Conservation (phyloP, 441 rosid species). For the Bruguiera hainesii region DNA sequence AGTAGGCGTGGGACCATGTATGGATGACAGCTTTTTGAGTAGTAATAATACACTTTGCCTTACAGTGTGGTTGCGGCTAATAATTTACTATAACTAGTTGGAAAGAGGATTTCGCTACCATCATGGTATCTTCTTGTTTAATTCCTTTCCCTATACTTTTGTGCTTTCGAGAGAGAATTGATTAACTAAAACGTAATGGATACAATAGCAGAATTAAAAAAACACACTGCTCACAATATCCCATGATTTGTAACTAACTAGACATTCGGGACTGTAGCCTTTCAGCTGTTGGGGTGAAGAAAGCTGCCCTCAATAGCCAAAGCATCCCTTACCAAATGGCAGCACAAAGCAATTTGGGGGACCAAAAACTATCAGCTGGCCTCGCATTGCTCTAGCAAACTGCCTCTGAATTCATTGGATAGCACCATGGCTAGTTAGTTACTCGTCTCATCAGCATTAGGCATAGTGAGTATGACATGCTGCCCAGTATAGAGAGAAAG, state of each 20-base stretch:
- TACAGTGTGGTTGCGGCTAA: slow-evolving; percentile 29
- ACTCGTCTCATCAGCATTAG: background rate
- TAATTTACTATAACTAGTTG: slow-evolving; percentile 23
- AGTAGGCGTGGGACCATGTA: slow-evolving; percentile 11
- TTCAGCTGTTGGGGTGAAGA: no score
- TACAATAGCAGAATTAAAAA: no score
- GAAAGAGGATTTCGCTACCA: slow-evolving; percentile 29
- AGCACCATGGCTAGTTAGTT: background rate
- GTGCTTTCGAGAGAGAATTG: background rate
- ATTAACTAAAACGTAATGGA: background rate
- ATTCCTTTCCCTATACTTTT: background rate
- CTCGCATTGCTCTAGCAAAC: background rate
- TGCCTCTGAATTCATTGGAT: background rate
- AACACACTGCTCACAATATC: no score
- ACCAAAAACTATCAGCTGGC: background rate
- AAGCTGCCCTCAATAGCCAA: no score
- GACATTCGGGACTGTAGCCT: no score
- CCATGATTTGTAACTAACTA: no score
- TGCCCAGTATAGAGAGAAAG: background rate
- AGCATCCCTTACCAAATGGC: no score
- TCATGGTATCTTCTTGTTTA: slow-evolving; percentile 23
- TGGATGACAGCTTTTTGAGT: slow-evolving; percentile 17
- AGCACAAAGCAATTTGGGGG: no score
- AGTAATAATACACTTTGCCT: slow-evolving; percentile 5
- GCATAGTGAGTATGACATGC: background rate